Evolutionary conservation across 805 yeast genomes (phyloP).

Genomic region (Lachancea waltii): DNA sequence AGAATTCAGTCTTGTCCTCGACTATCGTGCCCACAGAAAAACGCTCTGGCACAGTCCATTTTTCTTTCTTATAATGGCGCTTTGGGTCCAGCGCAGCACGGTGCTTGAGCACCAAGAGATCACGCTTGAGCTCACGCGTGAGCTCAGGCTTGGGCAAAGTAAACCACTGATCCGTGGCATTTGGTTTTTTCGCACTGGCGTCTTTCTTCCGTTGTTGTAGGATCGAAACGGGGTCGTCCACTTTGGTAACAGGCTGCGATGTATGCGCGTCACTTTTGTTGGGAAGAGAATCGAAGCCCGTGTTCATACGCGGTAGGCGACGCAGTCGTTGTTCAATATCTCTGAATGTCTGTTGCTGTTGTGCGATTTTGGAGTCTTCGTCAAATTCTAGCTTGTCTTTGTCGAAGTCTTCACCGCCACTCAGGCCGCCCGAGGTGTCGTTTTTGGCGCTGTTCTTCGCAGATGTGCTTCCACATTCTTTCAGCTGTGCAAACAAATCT

Average conservation of each 20-base stretch:
- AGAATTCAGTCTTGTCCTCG: constrained; percentile 76
- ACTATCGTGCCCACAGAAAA: constrained; percentile 87
- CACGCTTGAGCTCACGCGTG: constrained; percentile 53
- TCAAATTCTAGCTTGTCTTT: constrained; percentile 14
- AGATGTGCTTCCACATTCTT: constrained; percentile 5
- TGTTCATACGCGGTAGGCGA: constrained; percentile 27
- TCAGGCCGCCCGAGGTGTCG: not conserved
- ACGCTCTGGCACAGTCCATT: constrained; percentile 67
- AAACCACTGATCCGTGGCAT: constrained; percentile 61
- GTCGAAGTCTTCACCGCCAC: constrained; percentile 1
- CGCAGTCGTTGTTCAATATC: constrained; percentile 25
- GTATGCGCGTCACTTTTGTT: constrained; percentile 3
- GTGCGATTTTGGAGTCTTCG: constrained; percentile 7
- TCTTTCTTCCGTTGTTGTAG: constrained; percentile 11
- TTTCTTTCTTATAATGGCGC: constrained; percentile 85
- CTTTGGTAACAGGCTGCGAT: constrained; percentile 8
- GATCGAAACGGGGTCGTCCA: constrained; percentile 12
- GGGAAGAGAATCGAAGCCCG: constrained; percentile 25
- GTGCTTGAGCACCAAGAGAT: constrained; percentile 70
- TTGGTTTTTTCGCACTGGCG: constrained; percentile 9
- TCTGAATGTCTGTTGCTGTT: constrained; percentile 18
- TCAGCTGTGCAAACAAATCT: constrained; percentile 17
- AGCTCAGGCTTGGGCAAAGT: constrained; percentile 70
- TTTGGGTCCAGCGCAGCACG: constrained; percentile 92
- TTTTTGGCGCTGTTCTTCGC: not conserved